Base-by-base conservation (phyloP, 805 yeast genomes). In the Lipomyces sp. region DNA sequence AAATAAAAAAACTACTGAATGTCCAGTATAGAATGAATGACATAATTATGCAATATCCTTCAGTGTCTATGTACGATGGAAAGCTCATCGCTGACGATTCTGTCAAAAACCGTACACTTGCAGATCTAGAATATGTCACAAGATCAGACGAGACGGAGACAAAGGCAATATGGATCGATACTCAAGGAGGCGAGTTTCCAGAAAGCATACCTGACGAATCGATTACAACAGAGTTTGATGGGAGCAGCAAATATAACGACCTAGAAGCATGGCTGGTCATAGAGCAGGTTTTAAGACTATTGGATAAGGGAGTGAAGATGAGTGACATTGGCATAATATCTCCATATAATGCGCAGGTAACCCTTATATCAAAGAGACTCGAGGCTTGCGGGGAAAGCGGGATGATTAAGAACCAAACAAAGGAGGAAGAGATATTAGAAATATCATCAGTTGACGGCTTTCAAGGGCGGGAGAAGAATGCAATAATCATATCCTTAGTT, bases 381-480 rank as follows among this genome's bases (percentile, higher is more conserved):
- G 79, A 80, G 39, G 69, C 71, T 15, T 62, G 51, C 7, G 59
- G 63, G 10, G 75, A 75, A 1, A 56, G 33, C 45, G 78, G 77
- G 59, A 81, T 83, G 4, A 15, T 30, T 54, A 55, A 50, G 37
- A 45, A 35, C 18, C 51, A 30, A 37, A 32, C 33, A 33, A 57
- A 35, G 54, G 59, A 61, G 0, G 79, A 78, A 59, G 81, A 84
- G 0, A 74, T 68, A 2, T 79, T 94, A 4, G 98, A 94, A 74
- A 85, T 93, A 0, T 86, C 96, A 3, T 91, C 98, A 0, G 94
- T 94, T 3, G 99, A 94, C 78, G 98, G 98, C 0, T 95, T 94
- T 74, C 99, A 94, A 79, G 99, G 99, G 1, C 81, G 98, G 68
- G 99, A 94, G 75, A 95, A 94, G 76, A 96, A 93, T 72, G 88